Base-by-base conservation (phyloP, 441 rosid species). In the Brassica hybrid region DNA sequence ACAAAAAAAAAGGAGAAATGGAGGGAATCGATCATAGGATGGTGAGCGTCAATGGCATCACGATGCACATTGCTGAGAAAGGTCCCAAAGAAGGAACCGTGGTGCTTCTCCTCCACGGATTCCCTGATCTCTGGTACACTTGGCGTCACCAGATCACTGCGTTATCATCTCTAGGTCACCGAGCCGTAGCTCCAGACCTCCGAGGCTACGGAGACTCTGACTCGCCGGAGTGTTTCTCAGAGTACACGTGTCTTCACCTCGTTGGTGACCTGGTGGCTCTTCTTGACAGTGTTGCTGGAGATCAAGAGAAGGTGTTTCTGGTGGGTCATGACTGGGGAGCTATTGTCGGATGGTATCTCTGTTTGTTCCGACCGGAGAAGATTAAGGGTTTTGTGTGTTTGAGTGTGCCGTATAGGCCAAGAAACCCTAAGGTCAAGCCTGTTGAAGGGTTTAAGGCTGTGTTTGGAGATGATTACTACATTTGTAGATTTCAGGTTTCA, bases 251-350 rank as follows among this genome's bases (percentile, higher is more conserved):
- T 78, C 84, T 76, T 71, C 84, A 87, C 56, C 71, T 90, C 11
- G 88, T 87, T 14, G 96, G 93, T 36, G 96, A 90, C 64, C 82
- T 92, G 7, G 60, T 89, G 36, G 85, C 86, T 9, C 87, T 94
- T 5, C 25, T 90, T 27, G 92, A 94, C 72, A 77, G 73, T 74
- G 85, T 92, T 43, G 86, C 86, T 14, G 87, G 23, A 12, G 91
- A 85, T 64, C 61, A 81, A 79, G 95, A 86, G 65, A 45, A 79
- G 76, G 91, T 86, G 67, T 88, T 86, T 72, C 77, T 89, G 14
- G 97, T 88, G 12, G 98, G 68, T 3, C 94, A 90, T 69, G 97
- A 90, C 73, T 92, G 90, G 91, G 96, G 98, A 64, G 96, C 90
- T 36, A 71, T 86, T 19, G 71, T 90, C 17, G 97, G 90, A 4